Evolutionary conservation across 495 filamentous ascomycete genomes (phyloP), one percentile per base, ranked within the genome.

Genomic region (Bombardia bombarda): DNA sequence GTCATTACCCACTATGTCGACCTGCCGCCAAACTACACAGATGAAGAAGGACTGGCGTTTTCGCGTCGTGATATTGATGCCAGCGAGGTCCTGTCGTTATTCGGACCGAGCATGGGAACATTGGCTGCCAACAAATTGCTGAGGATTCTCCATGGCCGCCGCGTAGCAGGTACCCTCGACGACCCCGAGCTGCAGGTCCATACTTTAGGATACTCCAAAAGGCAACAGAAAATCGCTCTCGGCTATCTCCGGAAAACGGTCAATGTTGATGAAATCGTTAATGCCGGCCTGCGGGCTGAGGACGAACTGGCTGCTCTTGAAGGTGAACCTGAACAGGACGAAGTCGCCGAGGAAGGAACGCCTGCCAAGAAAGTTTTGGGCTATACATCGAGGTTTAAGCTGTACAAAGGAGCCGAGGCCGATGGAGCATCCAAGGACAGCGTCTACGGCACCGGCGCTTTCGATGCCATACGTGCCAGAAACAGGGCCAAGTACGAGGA

Each of bases 121-220:
- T 47, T 56, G 3, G 52, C 66, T 17, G 89, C 77, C 36, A 90
- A 89, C 53, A 67, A 68, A 19, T 62, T 89, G 13, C 62, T 95
- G 4, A 63, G 66, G 21, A 73, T 86, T 24, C 63, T 93, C 2
- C 86, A 95, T 53, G 78, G 77, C 20, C 78, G 86, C 34, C 79
- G 89, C 17, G 67, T 86, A 10, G 75, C 78, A 9, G 89, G 89
- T 16, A 88, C 86, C 0, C 69, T 90, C 7, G 81, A 87, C 31
- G 72, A 70, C 62, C 74, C 62, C 9, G 42, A 17, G 17, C 47
- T 67, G 12, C 38, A 50, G 28, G 42, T 45, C 31, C 58, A 64
- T 30, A 65, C 63, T 7, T 50, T 42, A 4, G 23, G 24, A 4
- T 74, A 65, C 32, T 51, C 55, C 22, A 47, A 53, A 1, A 17